Conservation (phyloP, 148 eudicot species). For the Chenopodium album region DNA sequence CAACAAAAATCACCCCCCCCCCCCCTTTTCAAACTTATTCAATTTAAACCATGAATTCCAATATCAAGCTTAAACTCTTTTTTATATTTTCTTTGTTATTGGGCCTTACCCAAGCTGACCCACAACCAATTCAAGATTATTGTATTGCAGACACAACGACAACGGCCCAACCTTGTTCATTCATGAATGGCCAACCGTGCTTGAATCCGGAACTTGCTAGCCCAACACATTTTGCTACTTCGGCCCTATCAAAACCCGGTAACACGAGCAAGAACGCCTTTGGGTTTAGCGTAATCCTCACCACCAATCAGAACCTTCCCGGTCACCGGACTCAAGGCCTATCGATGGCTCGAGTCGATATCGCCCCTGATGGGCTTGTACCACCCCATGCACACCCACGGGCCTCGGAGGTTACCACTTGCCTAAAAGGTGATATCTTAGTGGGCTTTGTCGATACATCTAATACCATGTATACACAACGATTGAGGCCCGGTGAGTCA, state of each 20-base stretch:
- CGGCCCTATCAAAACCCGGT: constrained; percentile 62
- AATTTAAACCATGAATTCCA: constrained; percentile 29
- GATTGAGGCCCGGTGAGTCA: constrained; percentile 60
- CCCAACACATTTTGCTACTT: constrained; percentile 65
- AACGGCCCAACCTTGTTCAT: constrained; percentile 27
- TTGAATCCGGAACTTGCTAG: constrained; percentile 44
- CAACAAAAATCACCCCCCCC: not conserved
- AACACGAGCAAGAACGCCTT: constrained; percentile 45
- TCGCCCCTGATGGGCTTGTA: constrained; percentile 55
- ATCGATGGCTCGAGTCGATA: constrained; percentile 68
- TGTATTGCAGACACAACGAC: constrained; percentile 58
- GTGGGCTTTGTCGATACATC: constrained; percentile 79
- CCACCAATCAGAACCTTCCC: constrained; percentile 54
- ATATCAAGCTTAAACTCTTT: constrained; percentile 23
- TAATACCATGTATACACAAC: constrained; percentile 46
- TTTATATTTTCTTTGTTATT: constrained; percentile 21
- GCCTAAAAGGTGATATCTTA: constrained; percentile 58
- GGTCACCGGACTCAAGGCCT: constrained; percentile 76
- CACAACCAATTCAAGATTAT: constrained; percentile 79
- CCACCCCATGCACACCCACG: constrained; percentile 91
- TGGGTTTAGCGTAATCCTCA: constrained; percentile 58
- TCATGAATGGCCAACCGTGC: constrained; percentile 59
- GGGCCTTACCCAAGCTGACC: constrained; percentile 43
- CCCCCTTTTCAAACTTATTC: not conserved
- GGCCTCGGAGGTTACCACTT: constrained; percentile 74